These are phyloP conservation scores for Penicillium malachiteum DNA, from an alignment of 495 filamentous ascomycete species.

Conservation along the genomic window DNA sequence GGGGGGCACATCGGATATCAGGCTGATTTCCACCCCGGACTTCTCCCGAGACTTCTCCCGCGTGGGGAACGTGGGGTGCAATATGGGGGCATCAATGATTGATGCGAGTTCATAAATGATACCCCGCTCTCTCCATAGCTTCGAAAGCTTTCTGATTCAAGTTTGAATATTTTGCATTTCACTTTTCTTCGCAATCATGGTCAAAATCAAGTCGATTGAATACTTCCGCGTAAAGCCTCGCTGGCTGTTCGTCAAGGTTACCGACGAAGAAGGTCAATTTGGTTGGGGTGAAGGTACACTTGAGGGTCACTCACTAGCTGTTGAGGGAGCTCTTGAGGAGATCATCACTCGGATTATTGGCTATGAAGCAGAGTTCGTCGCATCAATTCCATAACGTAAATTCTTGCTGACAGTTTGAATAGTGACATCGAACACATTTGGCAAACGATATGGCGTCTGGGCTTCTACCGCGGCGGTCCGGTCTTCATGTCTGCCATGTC, in stretches of 20 bases:
- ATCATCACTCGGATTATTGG: constrained; percentile 63
- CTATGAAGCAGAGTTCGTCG: constrained; percentile 71
- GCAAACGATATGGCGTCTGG: constrained; percentile 68
- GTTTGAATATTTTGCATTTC: not conserved
- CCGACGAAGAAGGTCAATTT: constrained; percentile 58
- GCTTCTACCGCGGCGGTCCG: constrained; percentile 81
- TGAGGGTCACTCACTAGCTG: constrained; percentile 74
- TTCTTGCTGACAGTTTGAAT: not conserved
- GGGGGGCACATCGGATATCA: not conserved
- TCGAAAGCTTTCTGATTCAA: not conserved
- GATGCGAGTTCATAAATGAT: constrained; percentile 6
- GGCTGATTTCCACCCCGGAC: constrained; percentile 11
- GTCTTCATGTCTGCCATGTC: constrained; percentile 80
- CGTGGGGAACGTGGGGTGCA: constrained; percentile 19
- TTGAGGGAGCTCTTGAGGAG: constrained; percentile 76
- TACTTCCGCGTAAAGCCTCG: constrained; percentile 77
- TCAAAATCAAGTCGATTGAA: constrained; percentile 68
- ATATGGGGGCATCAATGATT: not conserved
- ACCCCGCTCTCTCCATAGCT: constrained; percentile 1
- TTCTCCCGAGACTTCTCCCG: constrained; percentile 14
- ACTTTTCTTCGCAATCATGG: constrained; percentile 46
- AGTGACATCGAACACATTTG: constrained; percentile 84
- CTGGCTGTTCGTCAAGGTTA: constrained; percentile 82
- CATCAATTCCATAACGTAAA: not conserved
- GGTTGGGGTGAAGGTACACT: constrained; percentile 85